phyloP scores from a whole-genome alignment of 306 rosid genomes.

The Medicago arabica region DNA sequence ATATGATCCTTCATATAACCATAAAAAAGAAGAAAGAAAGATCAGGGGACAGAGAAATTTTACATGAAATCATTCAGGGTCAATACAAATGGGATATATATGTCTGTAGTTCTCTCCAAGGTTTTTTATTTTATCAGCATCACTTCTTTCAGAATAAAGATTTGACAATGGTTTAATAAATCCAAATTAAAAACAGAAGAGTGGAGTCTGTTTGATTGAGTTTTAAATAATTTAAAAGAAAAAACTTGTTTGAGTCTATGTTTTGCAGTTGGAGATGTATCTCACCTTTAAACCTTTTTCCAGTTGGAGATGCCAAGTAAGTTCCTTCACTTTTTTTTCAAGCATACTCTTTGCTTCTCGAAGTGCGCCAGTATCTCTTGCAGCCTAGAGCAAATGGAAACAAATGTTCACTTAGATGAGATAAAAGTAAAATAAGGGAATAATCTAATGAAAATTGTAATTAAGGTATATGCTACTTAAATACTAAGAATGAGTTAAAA shows the following conservation, averaged over 20 bases:
- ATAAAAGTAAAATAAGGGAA: constrained; percentile 27
- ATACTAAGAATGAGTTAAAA: constrained; percentile 27
- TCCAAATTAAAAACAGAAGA: constrained; percentile 34
- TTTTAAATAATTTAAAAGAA: too few species aligned
- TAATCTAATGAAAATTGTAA: constrained; percentile 23
- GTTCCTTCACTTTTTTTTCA: constrained; percentile 83
- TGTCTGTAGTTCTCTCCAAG: constrained; percentile 25
- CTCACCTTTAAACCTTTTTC: constrained; percentile 87
- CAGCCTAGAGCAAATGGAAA: constrained; percentile 66
- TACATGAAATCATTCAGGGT: constrained; percentile 10
- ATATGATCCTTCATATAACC: constrained; percentile 22
- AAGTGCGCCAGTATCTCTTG: constrained; percentile 87
- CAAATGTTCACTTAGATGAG: constrained; percentile 19
- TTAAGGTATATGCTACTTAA: constrained; percentile 17
- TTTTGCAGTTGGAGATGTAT: too few species aligned
- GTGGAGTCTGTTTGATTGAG: too few species aligned
- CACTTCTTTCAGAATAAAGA: constrained; percentile 34
- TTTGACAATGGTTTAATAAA: constrained; percentile 19
- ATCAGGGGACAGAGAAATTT: constrained; percentile 26
- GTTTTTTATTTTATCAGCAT: constrained; percentile 32
- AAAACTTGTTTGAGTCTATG: too few species aligned
- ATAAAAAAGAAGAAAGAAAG: constrained; percentile 5
- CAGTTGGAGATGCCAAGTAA: constrained; percentile 84
- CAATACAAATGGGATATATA: constrained; percentile 8
- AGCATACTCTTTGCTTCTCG: constrained; percentile 88